Percentiles rank a stretch among this genome's conserved stretches.
These are phyloP conservation scores for Xylaria palmicola DNA, from an alignment of 495 filamentous ascomycete genomes.

Conservation along the genomic window DNA sequence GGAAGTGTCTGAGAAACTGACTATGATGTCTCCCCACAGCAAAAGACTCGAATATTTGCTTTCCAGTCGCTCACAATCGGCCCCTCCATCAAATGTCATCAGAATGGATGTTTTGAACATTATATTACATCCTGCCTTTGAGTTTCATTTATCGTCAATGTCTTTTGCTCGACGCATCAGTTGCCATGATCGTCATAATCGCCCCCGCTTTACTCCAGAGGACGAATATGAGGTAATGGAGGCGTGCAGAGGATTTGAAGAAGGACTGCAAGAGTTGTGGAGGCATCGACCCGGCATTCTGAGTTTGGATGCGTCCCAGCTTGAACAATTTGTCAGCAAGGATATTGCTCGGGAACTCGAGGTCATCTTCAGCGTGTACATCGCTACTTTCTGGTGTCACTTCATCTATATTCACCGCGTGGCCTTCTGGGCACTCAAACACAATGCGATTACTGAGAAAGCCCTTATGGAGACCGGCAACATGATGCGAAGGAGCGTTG, in stretches of 20 bases:
- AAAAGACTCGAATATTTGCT: neutral
- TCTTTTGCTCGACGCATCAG: slow-evolving; percentile 8
- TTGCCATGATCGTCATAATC: slow-evolving; percentile 11
- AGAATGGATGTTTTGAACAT: slow-evolving; percentile 9
- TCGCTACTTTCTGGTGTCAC: slow-evolving; percentile 13
- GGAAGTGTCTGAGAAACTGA: neutral
- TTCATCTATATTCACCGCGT: slow-evolving; percentile 18
- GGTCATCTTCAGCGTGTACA: slow-evolving; percentile 11
- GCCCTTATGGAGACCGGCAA: slow-evolving; percentile 6
- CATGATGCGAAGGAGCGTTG: slow-evolving; percentile 4
- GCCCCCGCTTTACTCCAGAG: slow-evolving; percentile 7
- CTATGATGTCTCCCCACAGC: neutral
- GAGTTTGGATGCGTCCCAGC: neutral
- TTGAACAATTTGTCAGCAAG: slow-evolving; percentile 3
- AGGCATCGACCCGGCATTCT: slow-evolving; percentile 11
- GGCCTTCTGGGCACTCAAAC: slow-evolving; percentile 11
- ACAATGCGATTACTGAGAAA: neutral
- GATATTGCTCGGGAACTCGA: slow-evolving; percentile 12
- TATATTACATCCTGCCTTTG: slow-evolving; percentile 6
- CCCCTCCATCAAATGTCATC: neutral
- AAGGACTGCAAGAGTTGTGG: slow-evolving; percentile 9
- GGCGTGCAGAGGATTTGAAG: slow-evolving; percentile 9
- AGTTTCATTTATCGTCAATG: slow-evolving; percentile 5
- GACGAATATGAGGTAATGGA: slow-evolving; percentile 15
- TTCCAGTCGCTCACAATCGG: neutral